Conservation (phyloP, 768 basidiomycete genomes). For the Pisolithus orientalis region DNA sequence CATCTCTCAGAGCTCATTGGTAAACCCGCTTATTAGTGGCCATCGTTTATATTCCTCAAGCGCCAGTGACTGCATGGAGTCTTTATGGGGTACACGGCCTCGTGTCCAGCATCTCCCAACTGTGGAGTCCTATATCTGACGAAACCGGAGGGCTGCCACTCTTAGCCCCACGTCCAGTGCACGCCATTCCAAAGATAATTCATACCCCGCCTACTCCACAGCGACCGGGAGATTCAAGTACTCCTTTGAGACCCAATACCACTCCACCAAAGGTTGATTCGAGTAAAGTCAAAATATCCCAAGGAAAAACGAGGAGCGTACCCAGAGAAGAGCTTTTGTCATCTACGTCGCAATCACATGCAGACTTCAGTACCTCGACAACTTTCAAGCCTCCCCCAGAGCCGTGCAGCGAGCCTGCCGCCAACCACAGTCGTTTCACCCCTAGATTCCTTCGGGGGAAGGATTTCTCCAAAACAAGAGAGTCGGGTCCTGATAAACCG, state of each 20-base stretch:
- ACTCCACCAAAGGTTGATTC: conserved; percentile 7
- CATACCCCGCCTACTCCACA: conserved; percentile 34
- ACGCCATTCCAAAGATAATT: conserved; percentile 26
- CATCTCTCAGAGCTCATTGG: conserved; percentile 11
- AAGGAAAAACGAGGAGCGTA: conserved; percentile 6
- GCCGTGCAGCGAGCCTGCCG: neutral
- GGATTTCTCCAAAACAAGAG: conserved; percentile 18
- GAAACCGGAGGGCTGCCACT: conserved; percentile 18
- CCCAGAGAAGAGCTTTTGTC: conserved; percentile 24
- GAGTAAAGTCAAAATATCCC: conserved; percentile 13
- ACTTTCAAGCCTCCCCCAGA: neutral
- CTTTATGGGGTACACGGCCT: neutral
- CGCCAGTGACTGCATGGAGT: neutral
- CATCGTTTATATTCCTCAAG: conserved; percentile 8
- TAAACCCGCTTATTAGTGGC: conserved; percentile 11
- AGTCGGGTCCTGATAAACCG: conserved; percentile 19
- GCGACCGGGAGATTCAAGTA: conserved; percentile 14
- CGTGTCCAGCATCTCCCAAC: conserved; percentile 16
- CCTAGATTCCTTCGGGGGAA: conserved; percentile 24
- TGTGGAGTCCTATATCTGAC: conserved; percentile 21
- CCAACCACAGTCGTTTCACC: conserved; percentile 23
- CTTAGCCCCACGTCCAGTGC: conserved; percentile 20
- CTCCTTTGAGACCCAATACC: conserved; percentile 2
- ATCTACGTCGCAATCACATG: conserved; percentile 1
- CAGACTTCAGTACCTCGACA: neutral